Base-by-base conservation (phyloP, 2,329 filamentous ascomycete species). In the Byssothecium circinans region DNA sequence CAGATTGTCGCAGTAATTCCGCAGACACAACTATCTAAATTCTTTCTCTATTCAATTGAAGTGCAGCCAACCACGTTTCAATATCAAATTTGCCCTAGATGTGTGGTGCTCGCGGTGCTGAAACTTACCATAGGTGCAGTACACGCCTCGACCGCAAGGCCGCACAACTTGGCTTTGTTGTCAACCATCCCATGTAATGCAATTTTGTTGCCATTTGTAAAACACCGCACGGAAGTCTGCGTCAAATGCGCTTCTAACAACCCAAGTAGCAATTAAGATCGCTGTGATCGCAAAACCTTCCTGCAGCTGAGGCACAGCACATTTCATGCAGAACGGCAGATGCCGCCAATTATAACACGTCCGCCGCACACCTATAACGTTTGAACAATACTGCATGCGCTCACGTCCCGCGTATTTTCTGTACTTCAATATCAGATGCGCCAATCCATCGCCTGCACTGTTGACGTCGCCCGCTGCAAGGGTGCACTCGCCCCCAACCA, bases 371-470 rank as follows among this genome's bases (percentile, higher is more conserved):
- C 10, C 23, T 25, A 10, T 5, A 25, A 25, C 36, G 33, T 11
- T 25, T 19, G 19, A 22, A 33, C 39, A n/a, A 19, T 14, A n/a
- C 29, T 32, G 12, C 33, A 23, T 18, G 10, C 23, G 23, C 23
- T 25, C 23, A 25, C 43, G 22, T 14, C 37, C 46, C 14, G 50
- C 47, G 50, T 53, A 51, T 43, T 43, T 47, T 36, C 45, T 50
- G 46, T 52, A 52, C 52, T 27, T 50, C 41, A 39, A 49, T 50
- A 55, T 52, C 43, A 52, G 38, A 47, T 25, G 43, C 34, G 50
- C 43, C 50, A 42, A 44, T 45, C 41, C 33, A 22, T 19, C 36
- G 19, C 12, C 23, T 38, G 25, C 30, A 35, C 41, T 30, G 22
- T 46, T 49, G 41, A 52, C 43, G 46, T 49, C 43, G 29, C 29